Evolutionary conservation across 805 yeast species (phyloP), one percentile per base, ranked within the genome.

Genomic region (Candida chauliodis): DNA sequence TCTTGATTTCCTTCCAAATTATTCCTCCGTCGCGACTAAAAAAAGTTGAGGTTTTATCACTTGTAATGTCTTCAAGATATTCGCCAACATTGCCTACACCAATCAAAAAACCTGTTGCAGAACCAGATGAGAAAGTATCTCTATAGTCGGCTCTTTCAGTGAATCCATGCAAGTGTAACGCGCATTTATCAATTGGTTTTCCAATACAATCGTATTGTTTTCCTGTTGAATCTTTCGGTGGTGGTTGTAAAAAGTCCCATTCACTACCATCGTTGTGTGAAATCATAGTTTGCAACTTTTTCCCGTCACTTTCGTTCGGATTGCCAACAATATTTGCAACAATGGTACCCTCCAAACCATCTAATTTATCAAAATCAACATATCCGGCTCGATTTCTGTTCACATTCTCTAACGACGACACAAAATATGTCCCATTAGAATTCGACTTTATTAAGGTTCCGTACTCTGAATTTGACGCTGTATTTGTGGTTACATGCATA

Each of bases 31-130:
- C 98, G n/a, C 74, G 69, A 3, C 95, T 79, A 44, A 93, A 61
- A 53, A 76, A 93, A 0, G 96, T 86, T 1, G 83, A 69, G 6
- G 47, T 34, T 34, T 79, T 76, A 3, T 71, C 67, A 28, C 61
- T 58, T 7, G 75, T 61, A 18, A 33, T 20, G 23, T 38, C 41
- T 21, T 35, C 26, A 37, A 91, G 63, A 7, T 49, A 44, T 20
- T 71, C 75, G 5, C 97, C 98, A 36, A 88, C 96, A 54, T 84
- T 89, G 21, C 99, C 99, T n/a, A 84, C 78, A n/a, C 84, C 97
- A 47, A 93, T 69, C 73, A 91, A 62, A 63, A 89, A 63, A 1
- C 99, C 99, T 14, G 83, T 71, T 0, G 98, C 98, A 8, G 96
- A 82, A 0, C 86, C 79, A 0, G 98, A 89, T 0, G 95, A 84